Conservation (phyloP, 2,329 filamentous ascomycete genomes). For the Westerdykella ornata region DNA sequence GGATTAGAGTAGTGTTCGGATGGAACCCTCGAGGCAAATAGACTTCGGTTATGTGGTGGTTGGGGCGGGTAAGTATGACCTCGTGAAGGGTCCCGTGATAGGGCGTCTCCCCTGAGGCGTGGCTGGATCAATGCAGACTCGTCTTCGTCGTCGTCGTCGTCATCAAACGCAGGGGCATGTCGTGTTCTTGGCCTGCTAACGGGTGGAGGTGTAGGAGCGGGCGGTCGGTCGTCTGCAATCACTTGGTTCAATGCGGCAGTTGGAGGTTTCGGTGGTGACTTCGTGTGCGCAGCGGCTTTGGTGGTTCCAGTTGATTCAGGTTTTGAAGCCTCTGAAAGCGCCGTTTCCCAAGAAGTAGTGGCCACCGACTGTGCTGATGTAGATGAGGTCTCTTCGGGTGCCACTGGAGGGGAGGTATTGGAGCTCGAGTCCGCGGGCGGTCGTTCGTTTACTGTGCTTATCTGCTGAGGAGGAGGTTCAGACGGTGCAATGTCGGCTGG, state of each 20-base stretch:
- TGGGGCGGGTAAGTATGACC: constrained; percentile 18
- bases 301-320: background rate
- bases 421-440: background rate
- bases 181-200: constrained; percentile 24
- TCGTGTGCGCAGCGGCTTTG: constrained; percentile 9
- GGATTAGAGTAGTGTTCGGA: constrained; percentile 40
- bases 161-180: constrained; percentile 25
- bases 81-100: constrained; percentile 21
- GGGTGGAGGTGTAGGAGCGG: constrained; percentile 30
- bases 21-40: constrained; percentile 34
- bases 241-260: constrained; percentile 11
- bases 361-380: background rate
- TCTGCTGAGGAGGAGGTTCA: too few relatives aligned
- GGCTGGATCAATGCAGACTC: constrained; percentile 27
- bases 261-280: constrained; percentile 25
- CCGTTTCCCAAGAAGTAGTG: background rate
- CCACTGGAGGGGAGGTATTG: background rate
- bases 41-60: constrained; percentile 20
- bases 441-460: too few relatives aligned
- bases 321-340: background rate
- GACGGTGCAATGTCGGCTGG: too few relatives aligned
- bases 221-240: constrained; percentile 28
- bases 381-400: background rate
- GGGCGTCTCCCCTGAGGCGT: constrained; percentile 25
- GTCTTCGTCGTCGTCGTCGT: constrained; percentile 26